Base-by-base conservation (phyloP, 2,329 filamentous ascomycete genomes). In the Blastomyces gilchristii region DNA sequence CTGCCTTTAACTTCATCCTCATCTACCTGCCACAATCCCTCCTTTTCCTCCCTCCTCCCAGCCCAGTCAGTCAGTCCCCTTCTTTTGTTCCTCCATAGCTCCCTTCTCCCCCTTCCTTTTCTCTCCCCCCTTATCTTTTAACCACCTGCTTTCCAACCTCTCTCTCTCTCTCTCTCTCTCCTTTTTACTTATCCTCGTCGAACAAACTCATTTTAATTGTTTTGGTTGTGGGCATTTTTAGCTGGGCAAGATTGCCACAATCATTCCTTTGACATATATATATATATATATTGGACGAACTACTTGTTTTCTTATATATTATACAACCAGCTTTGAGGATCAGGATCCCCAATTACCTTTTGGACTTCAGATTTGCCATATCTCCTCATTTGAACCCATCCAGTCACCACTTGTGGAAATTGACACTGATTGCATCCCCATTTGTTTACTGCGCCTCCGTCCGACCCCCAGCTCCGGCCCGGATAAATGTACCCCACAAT, bases 101-200 rank as follows among this genome's bases (percentile, higher is more conserved):
- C 60, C 61, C 59, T 61, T 45, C 58, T 39, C 62, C 53, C 62
- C 53, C 62, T 63, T 63, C 62, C 60, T 63, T 65, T 63, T 63
- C 63, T 63, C 63, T 63, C 60, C 63, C 9, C 4, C 4, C 57
- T 65, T 61, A 63, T 63, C 63, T 63, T 62, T 52, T 52, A 31
- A n/a, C 52, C 22, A 3, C 52, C 62, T 78, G 78, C 78, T 81
- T 75, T 78, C 77, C 77, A 81, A 81, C 73, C 79, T 74, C 34
- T 31, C 4, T 56, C 60, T 37, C 50, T 56, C 60, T 37, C n/a
- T 22, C 79, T 74, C 34, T 31, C 4, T 56, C 60, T 37, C 50
- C 49, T 41, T 61, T 9, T 18, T 16, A 43, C 11, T 37, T 58
- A 11, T 28, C 18, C n/a, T 52, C 41, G 22, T n/a, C 34, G 16